phyloP scores from a whole-genome alignment of 1,284 basidiomycete genomes.

The Erythrobasidium hasegawianum region DNA sequence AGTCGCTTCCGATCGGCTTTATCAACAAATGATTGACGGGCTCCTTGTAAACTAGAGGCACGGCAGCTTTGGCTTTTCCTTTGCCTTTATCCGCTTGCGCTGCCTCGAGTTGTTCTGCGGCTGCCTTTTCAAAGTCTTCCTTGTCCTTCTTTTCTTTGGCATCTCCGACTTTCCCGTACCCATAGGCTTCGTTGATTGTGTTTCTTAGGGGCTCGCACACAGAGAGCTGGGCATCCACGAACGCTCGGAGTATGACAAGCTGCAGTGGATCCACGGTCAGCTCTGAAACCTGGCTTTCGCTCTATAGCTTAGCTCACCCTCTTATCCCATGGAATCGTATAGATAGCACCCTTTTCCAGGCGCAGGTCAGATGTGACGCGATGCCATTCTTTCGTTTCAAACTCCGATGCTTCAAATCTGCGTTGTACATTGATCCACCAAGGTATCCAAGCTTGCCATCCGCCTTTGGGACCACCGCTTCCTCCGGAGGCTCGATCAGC shows the following conservation, averaged over 20 bases:
- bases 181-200: constrained; percentile 22
- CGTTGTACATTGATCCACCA: constrained; percentile 32
- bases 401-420: constrained; percentile 2
- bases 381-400: constrained; percentile 7
- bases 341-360: constrained; percentile 17
- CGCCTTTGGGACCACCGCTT: constrained; percentile 19
- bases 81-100: neutral
- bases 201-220: constrained; percentile 14
- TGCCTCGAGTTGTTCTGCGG: constrained; percentile 13
- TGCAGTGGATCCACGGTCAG: neutral
- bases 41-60: neutral
- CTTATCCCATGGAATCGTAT: constrained; percentile 23
- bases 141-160: constrained; percentile 22
- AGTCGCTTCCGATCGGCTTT: constrained; percentile 21
- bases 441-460: constrained; percentile 23
- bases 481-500: constrained; percentile 19
- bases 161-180: constrained; percentile 14
- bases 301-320: constrained; percentile 2
- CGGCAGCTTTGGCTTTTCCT: neutral
- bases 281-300: no score
- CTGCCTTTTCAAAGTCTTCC: constrained; percentile 14
- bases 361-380: neutral
- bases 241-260: constrained; percentile 18
- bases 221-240: constrained; percentile 29
- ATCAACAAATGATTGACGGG: constrained; percentile 13